These are phyloP conservation scores for Stenocarpella maydis DNA, from an alignment of 2,329 filamentous ascomycete genomes.

Conservation along the genomic window DNA sequence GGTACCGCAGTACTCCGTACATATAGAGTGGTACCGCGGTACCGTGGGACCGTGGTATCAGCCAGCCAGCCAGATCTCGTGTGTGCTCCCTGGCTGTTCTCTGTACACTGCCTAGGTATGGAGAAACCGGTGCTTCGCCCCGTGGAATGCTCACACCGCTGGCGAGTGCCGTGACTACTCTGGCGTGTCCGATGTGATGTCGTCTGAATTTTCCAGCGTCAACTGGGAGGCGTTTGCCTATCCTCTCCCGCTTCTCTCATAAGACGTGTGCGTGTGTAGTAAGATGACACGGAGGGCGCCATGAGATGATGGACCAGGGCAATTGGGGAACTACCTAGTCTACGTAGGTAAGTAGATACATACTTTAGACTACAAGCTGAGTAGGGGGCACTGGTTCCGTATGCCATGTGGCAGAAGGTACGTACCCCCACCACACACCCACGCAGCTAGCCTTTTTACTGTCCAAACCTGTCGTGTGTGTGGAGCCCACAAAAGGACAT, in stretches of 20 bases:
- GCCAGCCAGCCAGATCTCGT: background rate
- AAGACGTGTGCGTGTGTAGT: no score
- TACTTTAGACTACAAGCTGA: no score
- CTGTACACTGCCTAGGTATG: no score
- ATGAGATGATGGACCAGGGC: background rate
- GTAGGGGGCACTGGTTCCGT: no score
- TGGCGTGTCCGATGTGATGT: background rate
- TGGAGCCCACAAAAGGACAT: conserved; percentile 17
- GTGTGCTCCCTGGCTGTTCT: background rate
- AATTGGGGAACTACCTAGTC: background rate
- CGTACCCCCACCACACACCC: background rate
- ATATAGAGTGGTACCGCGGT: no score
- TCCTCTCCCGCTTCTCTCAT: background rate
- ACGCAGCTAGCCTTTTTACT: no score
- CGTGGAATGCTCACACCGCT: conserved; percentile 2
- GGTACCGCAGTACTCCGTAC: no score
- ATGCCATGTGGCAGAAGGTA: background rate
- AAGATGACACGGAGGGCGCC: background rate
- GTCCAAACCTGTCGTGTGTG: background rate
- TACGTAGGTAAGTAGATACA: no score
- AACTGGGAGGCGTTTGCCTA: background rate
- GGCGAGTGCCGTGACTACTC: background rate
- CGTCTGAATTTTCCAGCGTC: background rate
- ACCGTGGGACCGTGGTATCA: no score
- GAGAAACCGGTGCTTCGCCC: conserved; percentile 9